Evolutionary conservation across 176 grass and related monocot genomes (phyloP), one percentile per base, ranked within the genome.

Genomic region (Rhynchospora tenuis): DNA sequence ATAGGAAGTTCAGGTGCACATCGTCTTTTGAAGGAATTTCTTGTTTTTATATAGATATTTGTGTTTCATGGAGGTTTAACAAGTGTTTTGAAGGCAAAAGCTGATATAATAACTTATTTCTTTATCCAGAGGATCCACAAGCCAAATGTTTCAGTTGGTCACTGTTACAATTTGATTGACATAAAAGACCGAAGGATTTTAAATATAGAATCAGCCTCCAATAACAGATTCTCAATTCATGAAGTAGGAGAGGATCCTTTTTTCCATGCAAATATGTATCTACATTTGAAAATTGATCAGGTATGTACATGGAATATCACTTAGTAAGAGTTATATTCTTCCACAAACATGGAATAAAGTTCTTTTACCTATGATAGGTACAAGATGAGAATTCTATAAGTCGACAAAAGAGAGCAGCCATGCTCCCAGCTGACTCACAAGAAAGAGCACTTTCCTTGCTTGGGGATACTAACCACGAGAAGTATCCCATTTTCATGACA

Each of bases 221-320:
- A 42, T 5, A 87, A 86, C 72, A 71, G 92, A 15, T 86, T 80
- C 62, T 86, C 89, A 5, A 78, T 93, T 58, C 89, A 61, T 24
- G 95, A 93, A 83, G 82, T 87, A 54, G 67, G 86, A 20, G 52
- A 63, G 5, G 6, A 31, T 13, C 95, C 92, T 2, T 91, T 91
- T 83, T 98, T 98, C 81, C 95, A 95, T 77, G 89, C 95, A 8
- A 98, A 94, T 78, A 93, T 93, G 92, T 98, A 98, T 75, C 73
- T 80, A 16, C 90, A 95, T 47, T 91, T 91, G 43, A 83, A 95
- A 14, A 81, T 94, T 46, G 73, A 95, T 59, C 95, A 95, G 89
- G 95, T 93, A 92, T 4, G 20, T 64, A 26, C 19, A 72, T 2
- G 9, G 85, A 44, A 61, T 67, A n/a, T 6, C 26, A 75, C 45